A percentile compares a stretch with the other conserved stretches of the same genome.
Conservation (phyloP, 2,329 filamentous ascomycete species). For the Cryphonectria carpinicola region DNA sequence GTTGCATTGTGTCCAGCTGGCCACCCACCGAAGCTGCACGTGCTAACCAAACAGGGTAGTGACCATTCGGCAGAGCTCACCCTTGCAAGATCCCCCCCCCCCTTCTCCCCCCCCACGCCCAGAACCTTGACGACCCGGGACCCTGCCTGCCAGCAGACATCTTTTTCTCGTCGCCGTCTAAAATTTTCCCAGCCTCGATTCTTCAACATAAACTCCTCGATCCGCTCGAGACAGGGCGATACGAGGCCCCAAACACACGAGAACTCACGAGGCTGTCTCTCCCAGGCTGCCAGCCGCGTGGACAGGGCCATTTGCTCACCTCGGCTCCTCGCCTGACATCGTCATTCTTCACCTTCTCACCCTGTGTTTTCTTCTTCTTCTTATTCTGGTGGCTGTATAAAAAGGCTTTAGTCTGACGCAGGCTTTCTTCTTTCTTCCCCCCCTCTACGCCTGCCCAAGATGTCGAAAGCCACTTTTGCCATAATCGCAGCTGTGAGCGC, state of each 20-base stretch:
- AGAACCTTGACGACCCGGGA: constrained; percentile 9
- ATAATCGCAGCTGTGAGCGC: constrained; percentile 77
- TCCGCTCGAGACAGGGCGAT: background rate
- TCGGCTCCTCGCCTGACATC: constrained; percentile 26
- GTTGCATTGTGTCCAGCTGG: background rate
- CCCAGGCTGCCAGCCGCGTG: constrained; percentile 25
- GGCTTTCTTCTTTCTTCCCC: too few species aligned
- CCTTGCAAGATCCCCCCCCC: background rate
- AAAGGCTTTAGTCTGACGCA: constrained; percentile 11
- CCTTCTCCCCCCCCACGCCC: background rate
- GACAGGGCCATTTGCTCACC: constrained; percentile 24
- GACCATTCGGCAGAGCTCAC: constrained; percentile 6
- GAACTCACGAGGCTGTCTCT: constrained; percentile 26
- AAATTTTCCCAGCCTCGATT: constrained; percentile 14
- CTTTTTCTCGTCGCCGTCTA: background rate
- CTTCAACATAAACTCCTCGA: background rate
- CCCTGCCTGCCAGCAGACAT: constrained; percentile 13
- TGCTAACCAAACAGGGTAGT: constrained; percentile 12
- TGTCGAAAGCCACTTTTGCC: constrained; percentile 80
- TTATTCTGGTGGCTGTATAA: constrained; percentile 24
- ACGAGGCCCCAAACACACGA: background rate
- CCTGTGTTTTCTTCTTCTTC: background rate
- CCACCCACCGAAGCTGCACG: constrained; percentile 5
- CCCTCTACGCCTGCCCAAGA: constrained; percentile 43
- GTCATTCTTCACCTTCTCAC: constrained; percentile 17